These are phyloP conservation scores for Westerdykella aurantiaca DNA, from an alignment of 2,329 filamentous ascomycete genomes.

Conservation along the genomic window DNA sequence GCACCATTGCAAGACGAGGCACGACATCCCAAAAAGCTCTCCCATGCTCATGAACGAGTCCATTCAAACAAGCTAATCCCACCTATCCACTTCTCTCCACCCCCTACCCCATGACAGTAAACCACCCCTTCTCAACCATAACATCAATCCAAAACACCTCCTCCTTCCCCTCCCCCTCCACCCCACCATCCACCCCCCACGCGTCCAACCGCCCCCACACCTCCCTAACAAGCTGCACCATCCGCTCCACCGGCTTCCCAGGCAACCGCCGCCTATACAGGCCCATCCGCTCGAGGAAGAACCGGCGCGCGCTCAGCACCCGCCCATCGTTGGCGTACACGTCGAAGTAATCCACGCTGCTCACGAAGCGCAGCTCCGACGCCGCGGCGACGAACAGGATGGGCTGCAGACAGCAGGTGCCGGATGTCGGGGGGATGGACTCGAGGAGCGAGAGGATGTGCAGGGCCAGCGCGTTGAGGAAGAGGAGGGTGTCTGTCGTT, in stretches of 20 bases:
- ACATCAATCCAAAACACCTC: too few relatives aligned
- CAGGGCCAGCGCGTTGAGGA: constrained; percentile 48
- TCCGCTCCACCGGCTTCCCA: constrained; percentile 47
- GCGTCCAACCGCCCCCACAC: too few relatives aligned
- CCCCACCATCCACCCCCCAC: too few relatives aligned
- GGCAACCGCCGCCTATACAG: constrained; percentile 44
- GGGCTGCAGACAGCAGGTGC: constrained; percentile 50
- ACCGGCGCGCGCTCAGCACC: constrained; percentile 44
- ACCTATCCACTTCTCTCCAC: too few relatives aligned
- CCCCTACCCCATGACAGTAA: too few relatives aligned
- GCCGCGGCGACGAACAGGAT: constrained; percentile 48
- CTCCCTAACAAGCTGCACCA: constrained; percentile 47
- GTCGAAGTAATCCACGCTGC: constrained; percentile 33
- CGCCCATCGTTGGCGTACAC: constrained; percentile 39
- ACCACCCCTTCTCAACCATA: too few relatives aligned
- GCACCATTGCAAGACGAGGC: too few relatives aligned
- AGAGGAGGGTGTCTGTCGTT: constrained; percentile 33
- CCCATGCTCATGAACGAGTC: too few relatives aligned
- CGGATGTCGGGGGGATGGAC: constrained; percentile 48
- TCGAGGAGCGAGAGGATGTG: constrained; percentile 48
- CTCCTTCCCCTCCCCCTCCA: too few relatives aligned
- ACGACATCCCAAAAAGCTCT: too few relatives aligned
- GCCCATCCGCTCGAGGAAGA: constrained; percentile 46
- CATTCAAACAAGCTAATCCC: too few relatives aligned
- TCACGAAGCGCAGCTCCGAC: constrained; percentile 47